Evolutionary conservation across 1,139 yeast genomes (phyloP).

Genomic region (Suzukiozyma palmioleophila): DNA sequence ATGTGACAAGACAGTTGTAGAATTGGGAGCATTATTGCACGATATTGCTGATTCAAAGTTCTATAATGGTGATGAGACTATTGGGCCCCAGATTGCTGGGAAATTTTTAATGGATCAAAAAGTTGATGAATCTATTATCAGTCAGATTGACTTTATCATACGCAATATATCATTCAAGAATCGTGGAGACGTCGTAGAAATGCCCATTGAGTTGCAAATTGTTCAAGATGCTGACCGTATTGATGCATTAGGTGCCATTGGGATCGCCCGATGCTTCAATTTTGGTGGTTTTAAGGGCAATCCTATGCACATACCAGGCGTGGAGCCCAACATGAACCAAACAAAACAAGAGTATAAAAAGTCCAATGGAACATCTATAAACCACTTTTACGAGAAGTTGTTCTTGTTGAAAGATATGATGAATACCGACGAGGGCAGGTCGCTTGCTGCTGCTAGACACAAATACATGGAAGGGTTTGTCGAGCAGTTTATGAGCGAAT

Average conservation of each 20-base stretch:
- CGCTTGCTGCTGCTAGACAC: background rate
- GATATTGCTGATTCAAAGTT: slow-evolving; percentile 1
- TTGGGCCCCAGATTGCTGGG: background rate
- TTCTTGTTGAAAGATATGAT: slow-evolving; percentile 1
- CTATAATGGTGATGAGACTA: background rate
- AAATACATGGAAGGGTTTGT: background rate
- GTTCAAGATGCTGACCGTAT: slow-evolving; percentile 1
- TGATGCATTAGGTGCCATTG: background rate
- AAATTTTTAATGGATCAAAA: background rate
- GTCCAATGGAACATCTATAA: background rate
- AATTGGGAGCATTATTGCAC: slow-evolving; percentile 1
- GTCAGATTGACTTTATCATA: background rate
- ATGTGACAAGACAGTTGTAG: background rate
- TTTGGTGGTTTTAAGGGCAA: slow-evolving; percentile 1
- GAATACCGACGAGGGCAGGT: background rate
- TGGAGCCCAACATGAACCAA: background rate
- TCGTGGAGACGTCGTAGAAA: background rate
- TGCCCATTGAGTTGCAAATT: background rate
- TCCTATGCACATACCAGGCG: background rate
- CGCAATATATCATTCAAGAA: background rate
- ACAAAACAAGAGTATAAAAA: background rate
- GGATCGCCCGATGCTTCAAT: background rate
- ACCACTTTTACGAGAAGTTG: background rate
- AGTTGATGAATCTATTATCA: background rate
- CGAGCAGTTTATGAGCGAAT: background rate